A percentile compares a stretch with the other conserved stretches of the same genome.
These are phyloP conservation scores for Trichophyton rubrum DNA, from an alignment of 2,329 filamentous ascomycete genomes.

Conservation along the genomic window DNA sequence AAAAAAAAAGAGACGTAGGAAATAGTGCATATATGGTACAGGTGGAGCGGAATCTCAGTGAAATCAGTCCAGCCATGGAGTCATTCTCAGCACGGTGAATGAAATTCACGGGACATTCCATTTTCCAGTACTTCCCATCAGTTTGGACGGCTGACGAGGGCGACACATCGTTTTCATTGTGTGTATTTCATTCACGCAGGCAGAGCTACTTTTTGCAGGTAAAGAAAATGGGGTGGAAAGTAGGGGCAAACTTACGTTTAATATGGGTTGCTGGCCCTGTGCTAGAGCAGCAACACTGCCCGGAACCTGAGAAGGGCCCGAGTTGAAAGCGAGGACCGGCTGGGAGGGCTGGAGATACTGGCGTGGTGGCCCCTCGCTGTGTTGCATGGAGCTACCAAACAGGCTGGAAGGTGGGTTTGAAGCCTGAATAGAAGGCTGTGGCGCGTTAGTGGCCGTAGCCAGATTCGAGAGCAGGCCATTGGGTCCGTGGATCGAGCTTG, in stretches of 20 bases:
- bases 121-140: neutral
- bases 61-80: neutral
- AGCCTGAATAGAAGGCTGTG: constrained; percentile 44
- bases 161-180: neutral
- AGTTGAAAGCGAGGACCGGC: constrained; percentile 39
- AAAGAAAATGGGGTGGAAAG: neutral
- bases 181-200: neutral
- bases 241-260: constrained; percentile 42
- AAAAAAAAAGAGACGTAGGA: neutral
- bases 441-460: constrained; percentile 42
- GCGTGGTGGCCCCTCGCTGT: constrained; percentile 41
- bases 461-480: constrained; percentile 74
- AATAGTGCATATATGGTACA: neutral
- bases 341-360: constrained; percentile 52
- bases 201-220: neutral
- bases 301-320: constrained; percentile 32
- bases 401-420: constrained; percentile 50
- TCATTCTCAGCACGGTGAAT: neutral
- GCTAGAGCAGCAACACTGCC: constrained; percentile 48
- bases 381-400: constrained; percentile 58
- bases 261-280: constrained; percentile 72
- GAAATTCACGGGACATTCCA: neutral
- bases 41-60: neutral
- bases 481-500: constrained; percentile 78
- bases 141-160: neutral